These are phyloP conservation scores for Podila epigama DNA, from an alignment of 192 early-diverging fungal genomes.

Conservation along the genomic window DNA sequence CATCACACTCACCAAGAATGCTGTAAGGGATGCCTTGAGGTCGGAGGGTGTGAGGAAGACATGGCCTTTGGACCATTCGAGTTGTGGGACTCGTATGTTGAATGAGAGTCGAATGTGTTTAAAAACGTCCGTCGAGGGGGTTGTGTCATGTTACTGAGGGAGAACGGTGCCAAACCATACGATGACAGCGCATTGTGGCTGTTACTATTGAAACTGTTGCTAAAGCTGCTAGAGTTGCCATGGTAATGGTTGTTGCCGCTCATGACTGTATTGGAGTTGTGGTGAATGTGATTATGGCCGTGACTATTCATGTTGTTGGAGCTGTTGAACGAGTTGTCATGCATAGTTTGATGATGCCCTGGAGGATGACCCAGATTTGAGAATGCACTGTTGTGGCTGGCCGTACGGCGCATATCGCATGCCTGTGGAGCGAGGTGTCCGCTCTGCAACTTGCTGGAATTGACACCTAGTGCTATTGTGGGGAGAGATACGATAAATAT, in stretches of 20 bases:
- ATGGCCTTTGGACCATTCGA: neutral
- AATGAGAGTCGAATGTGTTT: conserved; percentile 8
- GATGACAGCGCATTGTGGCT: neutral
- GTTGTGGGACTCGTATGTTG: conserved; percentile 1
- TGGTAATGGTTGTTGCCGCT: neutral
- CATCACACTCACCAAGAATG: conserved; percentile 44
- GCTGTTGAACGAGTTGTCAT: too few species aligned
- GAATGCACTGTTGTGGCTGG: conserved; percentile 47
- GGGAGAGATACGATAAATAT: too few species aligned
- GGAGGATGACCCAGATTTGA: too few species aligned
- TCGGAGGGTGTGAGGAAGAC: neutral
- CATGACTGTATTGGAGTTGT: neutral
- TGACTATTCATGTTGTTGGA: too few species aligned
- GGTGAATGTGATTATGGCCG: too few species aligned
- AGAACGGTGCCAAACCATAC: conserved; percentile 25
- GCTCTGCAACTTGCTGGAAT: conserved; percentile 17
- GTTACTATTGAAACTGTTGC: too few species aligned
- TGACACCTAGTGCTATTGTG: conserved; percentile 2
- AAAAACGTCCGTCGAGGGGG: conserved; percentile 19
- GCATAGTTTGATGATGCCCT: too few species aligned
- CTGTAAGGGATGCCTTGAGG: conserved; percentile 44
- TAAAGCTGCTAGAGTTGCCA: too few species aligned
- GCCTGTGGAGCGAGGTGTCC: conserved; percentile 23
- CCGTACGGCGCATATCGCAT: conserved; percentile 38
- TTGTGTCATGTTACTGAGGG: conserved; percentile 23